Evolutionary conservation across 805 yeast species (phyloP).

Genomic region (Blastobotrys attinorum): DNA sequence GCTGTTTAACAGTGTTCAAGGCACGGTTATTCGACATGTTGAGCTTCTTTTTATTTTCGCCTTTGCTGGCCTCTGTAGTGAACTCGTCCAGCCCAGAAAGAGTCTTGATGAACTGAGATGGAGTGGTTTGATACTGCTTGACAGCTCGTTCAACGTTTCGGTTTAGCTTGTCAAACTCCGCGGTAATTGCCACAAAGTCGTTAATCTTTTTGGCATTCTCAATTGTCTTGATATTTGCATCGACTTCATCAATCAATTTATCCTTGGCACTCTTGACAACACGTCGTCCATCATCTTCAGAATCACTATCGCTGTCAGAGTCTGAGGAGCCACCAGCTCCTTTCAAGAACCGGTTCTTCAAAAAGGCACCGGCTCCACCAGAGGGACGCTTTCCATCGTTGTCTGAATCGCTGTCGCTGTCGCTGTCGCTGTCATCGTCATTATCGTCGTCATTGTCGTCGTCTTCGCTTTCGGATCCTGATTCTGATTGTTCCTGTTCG

Average conservation of each 20-base stretch:
- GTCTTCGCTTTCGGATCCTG: neutral
- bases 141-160: conserved; percentile 58
- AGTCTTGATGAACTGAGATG: conserved; percentile 60
- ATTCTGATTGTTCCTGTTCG: conserved; percentile 28
- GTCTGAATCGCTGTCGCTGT: conserved; percentile 27
- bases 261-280: conserved; percentile 92
- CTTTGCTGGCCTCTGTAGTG: conserved; percentile 43
- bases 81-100: conserved; percentile 67
- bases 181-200: conserved; percentile 70
- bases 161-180: conserved; percentile 70
- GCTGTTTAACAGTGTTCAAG: conserved; percentile 78
- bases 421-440: conserved; percentile 43
- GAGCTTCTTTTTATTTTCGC: conserved; percentile 58
- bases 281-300: conserved; percentile 65
- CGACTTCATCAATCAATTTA: conserved; percentile 83
- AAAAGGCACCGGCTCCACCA: conserved; percentile 28
- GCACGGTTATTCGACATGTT: conserved; percentile 81
- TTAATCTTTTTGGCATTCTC: conserved; percentile 59
- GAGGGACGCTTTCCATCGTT: conserved; percentile 32
- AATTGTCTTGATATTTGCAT: conserved; percentile 53
- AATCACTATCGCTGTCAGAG: conserved; percentile 46
- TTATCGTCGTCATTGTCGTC: conserved; percentile 32
- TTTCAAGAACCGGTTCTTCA: conserved; percentile 29
- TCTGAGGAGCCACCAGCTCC: conserved; percentile 36
- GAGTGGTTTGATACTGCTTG: conserved; percentile 71